phyloP scores from a whole-genome alignment of 1,284 basidiomycete genomes.

The Rhodotorula sp. region DNA sequence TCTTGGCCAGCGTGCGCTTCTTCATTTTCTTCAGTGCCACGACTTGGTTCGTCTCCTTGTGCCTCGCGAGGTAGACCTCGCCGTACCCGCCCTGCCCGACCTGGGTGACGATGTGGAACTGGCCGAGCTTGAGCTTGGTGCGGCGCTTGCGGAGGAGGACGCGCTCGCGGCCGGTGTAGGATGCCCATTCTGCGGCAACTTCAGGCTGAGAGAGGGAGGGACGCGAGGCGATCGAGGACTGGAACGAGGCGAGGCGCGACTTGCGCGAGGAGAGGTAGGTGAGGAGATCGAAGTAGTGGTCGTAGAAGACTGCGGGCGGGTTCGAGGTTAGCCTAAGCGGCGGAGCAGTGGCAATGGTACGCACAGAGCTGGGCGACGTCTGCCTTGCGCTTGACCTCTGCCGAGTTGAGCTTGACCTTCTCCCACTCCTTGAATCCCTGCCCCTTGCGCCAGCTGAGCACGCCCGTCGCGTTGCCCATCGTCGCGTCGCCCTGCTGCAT shows the following conservation, averaged over 20 bases:
- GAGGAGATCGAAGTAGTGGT: conserved; percentile 67
- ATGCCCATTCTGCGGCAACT: conserved; percentile 71
- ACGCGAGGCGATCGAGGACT: conserved; percentile 74
- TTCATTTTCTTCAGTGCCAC: conserved; percentile 96
- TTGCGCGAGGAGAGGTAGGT: conserved; percentile 83
- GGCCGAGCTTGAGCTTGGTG: conserved; percentile 81
- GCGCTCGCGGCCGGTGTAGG: conserved; percentile 87
- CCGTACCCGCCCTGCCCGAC: conserved; percentile 97
- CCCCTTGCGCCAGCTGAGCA: conserved; percentile 48
- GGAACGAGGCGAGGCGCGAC: conserved; percentile 75
- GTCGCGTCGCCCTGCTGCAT: conserved; percentile 24
- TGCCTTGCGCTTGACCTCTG: conserved; percentile 87
- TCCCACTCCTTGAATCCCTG: conserved; percentile 66
- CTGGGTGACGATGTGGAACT: conserved; percentile 92
- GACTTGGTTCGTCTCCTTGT: conserved; percentile 86
- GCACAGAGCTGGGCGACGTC: conserved; percentile 92
- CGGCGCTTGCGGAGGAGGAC: conserved; percentile 83
- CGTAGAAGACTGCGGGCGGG: conserved; percentile 41
- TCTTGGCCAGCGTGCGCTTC: conserved; percentile 88
- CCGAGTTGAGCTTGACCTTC: conserved; percentile 72
- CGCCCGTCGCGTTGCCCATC: conserved; percentile 40
- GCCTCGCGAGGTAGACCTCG: conserved; percentile 88
- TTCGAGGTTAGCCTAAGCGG: not conserved
- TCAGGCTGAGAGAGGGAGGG: conserved; percentile 54
- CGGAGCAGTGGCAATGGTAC: conserved; percentile 39